These are phyloP conservation scores for Prunus armeniaca DNA, from an alignment of 306 rosid genomes.

Conservation along the genomic window DNA sequence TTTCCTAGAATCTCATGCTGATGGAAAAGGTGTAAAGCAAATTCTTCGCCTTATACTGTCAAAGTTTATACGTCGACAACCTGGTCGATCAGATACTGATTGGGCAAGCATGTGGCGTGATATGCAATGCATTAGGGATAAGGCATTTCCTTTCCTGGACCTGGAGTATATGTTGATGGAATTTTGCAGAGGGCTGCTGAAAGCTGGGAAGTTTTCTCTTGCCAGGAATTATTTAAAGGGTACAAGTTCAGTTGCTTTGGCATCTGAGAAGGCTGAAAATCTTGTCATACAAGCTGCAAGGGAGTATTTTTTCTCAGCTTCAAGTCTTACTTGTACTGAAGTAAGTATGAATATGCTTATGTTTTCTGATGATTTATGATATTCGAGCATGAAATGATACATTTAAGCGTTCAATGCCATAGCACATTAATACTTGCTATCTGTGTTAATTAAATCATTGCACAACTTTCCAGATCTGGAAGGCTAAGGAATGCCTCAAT, in stretches of 20 bases:
- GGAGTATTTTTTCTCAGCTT: conserved; percentile 94
- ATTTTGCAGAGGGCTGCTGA: conserved; percentile 91
- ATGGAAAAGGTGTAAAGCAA: conserved; percentile 90
- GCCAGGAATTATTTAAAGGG: conserved; percentile 95
- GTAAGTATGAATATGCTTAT: conserved; percentile 53
- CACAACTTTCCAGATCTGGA: conserved; percentile 79
- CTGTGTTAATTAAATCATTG: conserved; percentile 8
- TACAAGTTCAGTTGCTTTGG: conserved; percentile 86
- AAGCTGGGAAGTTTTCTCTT: conserved; percentile 97
- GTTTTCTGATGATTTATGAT: conserved; percentile 11
- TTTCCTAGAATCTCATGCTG: conserved; percentile 68
- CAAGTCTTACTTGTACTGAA: conserved; percentile 89
- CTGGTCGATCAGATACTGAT: conserved; percentile 84
- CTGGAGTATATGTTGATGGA: conserved; percentile 83
- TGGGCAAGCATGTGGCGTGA: conserved; percentile 99
- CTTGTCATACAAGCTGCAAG: conserved; percentile 98
- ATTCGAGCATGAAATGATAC: background rate
- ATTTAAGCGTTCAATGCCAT: background rate
- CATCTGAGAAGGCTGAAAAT: conserved; percentile 88
- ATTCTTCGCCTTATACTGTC: conserved; percentile 95
- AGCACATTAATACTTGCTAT: background rate
- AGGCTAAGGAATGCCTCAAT: conserved; percentile 91
- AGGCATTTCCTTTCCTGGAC: conserved; percentile 86
- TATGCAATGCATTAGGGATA: conserved; percentile 84
- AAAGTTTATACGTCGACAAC: conserved; percentile 87